These are phyloP conservation scores for Fomitopsis pulvina DNA, from an alignment of 768 basidiomycete species.

Conservation along the genomic window DNA sequence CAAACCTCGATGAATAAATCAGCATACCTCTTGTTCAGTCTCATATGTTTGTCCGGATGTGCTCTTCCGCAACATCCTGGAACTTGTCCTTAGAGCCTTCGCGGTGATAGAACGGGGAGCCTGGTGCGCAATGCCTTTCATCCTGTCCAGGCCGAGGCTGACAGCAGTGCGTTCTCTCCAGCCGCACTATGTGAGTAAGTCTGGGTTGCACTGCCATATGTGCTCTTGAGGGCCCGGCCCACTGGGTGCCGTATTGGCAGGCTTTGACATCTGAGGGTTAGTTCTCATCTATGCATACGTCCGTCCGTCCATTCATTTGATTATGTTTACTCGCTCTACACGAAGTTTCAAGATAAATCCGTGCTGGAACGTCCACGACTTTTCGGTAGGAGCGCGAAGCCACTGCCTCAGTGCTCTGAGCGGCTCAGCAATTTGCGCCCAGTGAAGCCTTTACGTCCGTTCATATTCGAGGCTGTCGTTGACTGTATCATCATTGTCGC, in stretches of 20 bases:
- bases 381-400: constrained; percentile 4
- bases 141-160: too few relatives aligned
- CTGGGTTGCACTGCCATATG: too few relatives aligned
- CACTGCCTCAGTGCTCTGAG: background rate
- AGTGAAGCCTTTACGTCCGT: constrained; percentile 16
- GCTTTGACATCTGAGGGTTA: constrained; percentile 8
- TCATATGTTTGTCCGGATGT: too few relatives aligned
- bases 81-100: too few relatives aligned
- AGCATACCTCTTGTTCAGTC: background rate
- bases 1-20: background rate
- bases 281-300: background rate
- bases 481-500: constrained; percentile 11
- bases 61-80: too few relatives aligned
- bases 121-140: too few relatives aligned
- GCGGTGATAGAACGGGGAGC: too few relatives aligned
- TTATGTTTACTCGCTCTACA: too few relatives aligned
- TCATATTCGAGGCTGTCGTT: constrained; percentile 8
- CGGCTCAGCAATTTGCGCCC: background rate
- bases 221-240: too few relatives aligned
- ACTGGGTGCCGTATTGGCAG: background rate
- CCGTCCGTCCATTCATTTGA: too few relatives aligned
- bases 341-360: constrained; percentile 3
- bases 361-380: constrained; percentile 3
- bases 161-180: too few relatives aligned
- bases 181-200: too few relatives aligned